phyloP scores from a whole-genome alignment of 495 filamentous ascomycete genomes.

The Trichocladium antarcticum region DNA sequence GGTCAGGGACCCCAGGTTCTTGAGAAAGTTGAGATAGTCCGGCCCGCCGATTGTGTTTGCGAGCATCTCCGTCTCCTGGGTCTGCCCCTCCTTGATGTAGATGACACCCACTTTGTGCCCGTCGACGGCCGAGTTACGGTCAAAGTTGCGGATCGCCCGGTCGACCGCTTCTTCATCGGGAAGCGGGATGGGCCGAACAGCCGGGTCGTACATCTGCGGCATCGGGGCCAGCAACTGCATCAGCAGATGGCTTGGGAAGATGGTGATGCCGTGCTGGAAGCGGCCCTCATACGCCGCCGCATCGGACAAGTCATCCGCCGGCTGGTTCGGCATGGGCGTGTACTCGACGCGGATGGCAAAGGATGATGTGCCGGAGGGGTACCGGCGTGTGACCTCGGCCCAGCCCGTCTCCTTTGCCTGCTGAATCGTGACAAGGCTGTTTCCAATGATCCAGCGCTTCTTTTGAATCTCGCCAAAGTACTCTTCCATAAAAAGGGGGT shows the following conservation, averaged over 20 bases:
- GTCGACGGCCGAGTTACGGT: constrained; percentile 82
- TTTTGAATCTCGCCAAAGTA: constrained; percentile 56
- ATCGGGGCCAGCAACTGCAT: constrained; percentile 69
- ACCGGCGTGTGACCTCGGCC: constrained; percentile 69
- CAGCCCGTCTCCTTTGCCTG: constrained; percentile 63
- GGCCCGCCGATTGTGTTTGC: constrained; percentile 70
- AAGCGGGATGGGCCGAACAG: constrained; percentile 62
- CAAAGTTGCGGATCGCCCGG: constrained; percentile 68
- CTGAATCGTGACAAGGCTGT: constrained; percentile 78
- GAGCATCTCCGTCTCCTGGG: constrained; percentile 67
- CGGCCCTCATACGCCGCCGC: constrained; percentile 31
- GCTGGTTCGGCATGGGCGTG: constrained; percentile 54
- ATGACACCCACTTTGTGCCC: constrained; percentile 92
- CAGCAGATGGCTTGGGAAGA: constrained; percentile 74
- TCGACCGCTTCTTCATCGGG: constrained; percentile 72
- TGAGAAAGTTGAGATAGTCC: constrained; percentile 76
- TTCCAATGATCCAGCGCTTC: constrained; percentile 77
- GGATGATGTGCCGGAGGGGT: constrained; percentile 75
- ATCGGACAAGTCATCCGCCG: constrained; percentile 39
- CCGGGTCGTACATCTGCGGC: constrained; percentile 45
- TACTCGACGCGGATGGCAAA: constrained; percentile 64
- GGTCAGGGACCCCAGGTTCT: constrained; percentile 67
- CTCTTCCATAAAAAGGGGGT: constrained; percentile 50
- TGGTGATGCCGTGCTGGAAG: constrained; percentile 34
- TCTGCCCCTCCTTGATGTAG: constrained; percentile 79